phyloP scores from a whole-genome alignment of 2,329 filamentous ascomycete species.

The Capronia coronata region DNA sequence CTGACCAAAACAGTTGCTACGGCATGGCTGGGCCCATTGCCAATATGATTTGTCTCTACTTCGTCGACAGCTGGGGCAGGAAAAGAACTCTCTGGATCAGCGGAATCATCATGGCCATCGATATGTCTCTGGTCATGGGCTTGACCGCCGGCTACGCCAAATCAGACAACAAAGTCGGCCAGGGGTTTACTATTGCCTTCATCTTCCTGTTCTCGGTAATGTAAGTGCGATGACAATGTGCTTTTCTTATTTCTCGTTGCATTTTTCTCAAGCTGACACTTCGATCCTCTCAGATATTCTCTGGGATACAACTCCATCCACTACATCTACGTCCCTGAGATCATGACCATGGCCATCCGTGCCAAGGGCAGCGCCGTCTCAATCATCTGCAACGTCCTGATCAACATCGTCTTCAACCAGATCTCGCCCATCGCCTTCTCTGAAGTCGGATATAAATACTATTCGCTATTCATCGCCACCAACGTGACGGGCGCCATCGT shows the following conservation, averaged over 20 bases:
- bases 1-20: background rate
- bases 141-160: background rate
- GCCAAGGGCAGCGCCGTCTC: constrained; percentile 54
- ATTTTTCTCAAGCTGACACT: background rate
- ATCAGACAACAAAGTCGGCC: constrained; percentile 1
- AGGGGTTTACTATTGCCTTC: constrained; percentile 5
- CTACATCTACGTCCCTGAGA: constrained; percentile 56
- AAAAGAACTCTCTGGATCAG: background rate
- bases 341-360: constrained; percentile 61
- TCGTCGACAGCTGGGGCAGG: constrained; percentile 2
- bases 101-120: background rate
- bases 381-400: constrained; percentile 54
- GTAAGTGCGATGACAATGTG: background rate
- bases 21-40: constrained; percentile 2
- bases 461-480: constrained; percentile 14
- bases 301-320: constrained; percentile 3
- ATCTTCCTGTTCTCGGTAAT: constrained; percentile 8
- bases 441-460: constrained; percentile 32
- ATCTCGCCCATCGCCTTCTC: constrained; percentile 30
- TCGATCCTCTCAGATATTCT: background rate
- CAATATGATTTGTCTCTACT: constrained; percentile 5
- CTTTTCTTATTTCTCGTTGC: background rate
- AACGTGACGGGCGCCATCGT: constrained; percentile 22
- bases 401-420: constrained; percentile 29
- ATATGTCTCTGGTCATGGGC: constrained; percentile 5